Evolutionary conservation across 495 filamentous ascomycete genomes (phyloP).

Genomic region (Neurospora hispaniola): DNA sequence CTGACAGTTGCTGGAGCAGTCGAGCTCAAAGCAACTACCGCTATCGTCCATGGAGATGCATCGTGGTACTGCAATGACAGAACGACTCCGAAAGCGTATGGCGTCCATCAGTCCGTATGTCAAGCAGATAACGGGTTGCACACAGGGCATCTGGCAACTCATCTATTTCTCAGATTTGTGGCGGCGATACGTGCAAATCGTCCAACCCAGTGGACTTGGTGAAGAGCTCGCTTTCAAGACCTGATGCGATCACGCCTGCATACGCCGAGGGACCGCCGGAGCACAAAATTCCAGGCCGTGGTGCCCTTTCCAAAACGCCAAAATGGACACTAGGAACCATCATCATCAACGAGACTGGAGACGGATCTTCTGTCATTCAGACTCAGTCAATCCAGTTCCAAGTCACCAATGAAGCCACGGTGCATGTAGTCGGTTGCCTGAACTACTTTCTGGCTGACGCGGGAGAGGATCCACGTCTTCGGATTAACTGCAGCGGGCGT

Average conservation of each 20-base stretch:
- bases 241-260: slow-evolving; percentile 13
- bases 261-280: slow-evolving; percentile 11
- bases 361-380: slow-evolving; percentile 2
- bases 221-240: slow-evolving; percentile 9
- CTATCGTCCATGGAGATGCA: slow-evolving; percentile 5
- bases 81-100: slow-evolving; percentile 2
- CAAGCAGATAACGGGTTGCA: not conserved
- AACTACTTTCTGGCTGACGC: not conserved
- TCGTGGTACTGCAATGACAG: slow-evolving; percentile 16
- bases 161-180: slow-evolving; percentile 3
- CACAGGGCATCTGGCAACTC: slow-evolving; percentile 10
- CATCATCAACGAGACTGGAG: slow-evolving; percentile 9
- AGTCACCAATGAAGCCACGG: slow-evolving; percentile 15
- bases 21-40: not conserved
- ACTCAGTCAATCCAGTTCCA: slow-evolving; percentile 11
- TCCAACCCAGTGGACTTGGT: slow-evolving; percentile 10
- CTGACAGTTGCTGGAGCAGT: not conserved
- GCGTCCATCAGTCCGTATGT: not conserved
- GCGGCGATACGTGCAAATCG: not conserved
- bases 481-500: slow-evolving; percentile 9
- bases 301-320: slow-evolving; percentile 4
- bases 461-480: not conserved
- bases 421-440: slow-evolving; percentile 20
- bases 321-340: slow-evolving; percentile 11
- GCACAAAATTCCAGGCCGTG: slow-evolving; percentile 9